Evolutionary conservation across 495 filamentous ascomycete genomes (phyloP), one percentile per base, ranked within the genome.

Genomic region (Tricharina praecox): DNA sequence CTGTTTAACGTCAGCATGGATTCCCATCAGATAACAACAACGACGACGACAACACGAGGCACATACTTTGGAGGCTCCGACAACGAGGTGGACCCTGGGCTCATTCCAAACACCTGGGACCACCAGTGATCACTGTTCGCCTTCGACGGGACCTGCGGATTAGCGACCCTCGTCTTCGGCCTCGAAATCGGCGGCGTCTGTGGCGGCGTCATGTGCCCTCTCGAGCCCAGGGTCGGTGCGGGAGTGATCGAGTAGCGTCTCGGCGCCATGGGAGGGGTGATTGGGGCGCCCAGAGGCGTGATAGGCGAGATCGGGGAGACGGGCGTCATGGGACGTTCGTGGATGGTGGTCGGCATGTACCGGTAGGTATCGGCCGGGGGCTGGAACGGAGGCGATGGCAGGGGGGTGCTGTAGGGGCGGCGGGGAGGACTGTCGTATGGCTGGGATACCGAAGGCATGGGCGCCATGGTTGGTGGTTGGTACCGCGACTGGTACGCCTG

Each of bases 321-420:
- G 3, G 55, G 55, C 4, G 55, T 50, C 50, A 58, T 58, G 9
- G 54, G 55, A n/a, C 54, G 42, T 11, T 53, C 52, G n/a, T 54
- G 36, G 7, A 44, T 28, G 2, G 43, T 33, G 24, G 11, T 34
- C 2, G 43, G 43, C n/a, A 46, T 46, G 20, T 16, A 34, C 4
- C 28, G 28, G 28, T 43, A 43, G 1, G 26, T 33, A 46, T 46
- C 18, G n/a, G 26, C 23, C 1, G 24, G 43, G 8, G 21, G 10
- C 13, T 11, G 25, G 25, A 33, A 46, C 35, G 25, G 43, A 2
- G 43, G 30, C 2, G 43, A 35, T 1, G 30, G 43, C 3, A 35
- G 16, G 1, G 43, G 43, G 9, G 48, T 45, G 25, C 48, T 43
- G 18, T 43, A 50, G 16, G 48, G 43, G n/a, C 56, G 50, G 13